These are phyloP conservation scores for Sporodiniella umbellata DNA, from an alignment of 371 early-diverging fungal species.

Conservation along the genomic window DNA sequence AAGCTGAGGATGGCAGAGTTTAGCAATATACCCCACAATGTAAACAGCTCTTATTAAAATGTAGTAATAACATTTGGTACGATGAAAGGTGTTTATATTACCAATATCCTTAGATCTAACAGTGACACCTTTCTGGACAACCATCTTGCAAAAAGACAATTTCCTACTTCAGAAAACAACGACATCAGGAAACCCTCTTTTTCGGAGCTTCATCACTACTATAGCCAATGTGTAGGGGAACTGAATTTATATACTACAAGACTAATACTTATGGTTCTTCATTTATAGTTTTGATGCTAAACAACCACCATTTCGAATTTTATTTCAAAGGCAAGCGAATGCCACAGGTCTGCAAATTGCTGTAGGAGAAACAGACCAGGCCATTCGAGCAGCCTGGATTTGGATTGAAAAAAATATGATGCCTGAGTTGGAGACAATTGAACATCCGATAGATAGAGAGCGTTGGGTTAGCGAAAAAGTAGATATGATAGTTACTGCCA, in stretches of 20 bases:
- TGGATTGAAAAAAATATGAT: constrained; percentile 88
- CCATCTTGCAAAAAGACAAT: constrained; percentile 50
- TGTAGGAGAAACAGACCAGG: constrained; percentile 73
- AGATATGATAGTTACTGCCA: constrained; percentile 76
- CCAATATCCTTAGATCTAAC: constrained; percentile 30
- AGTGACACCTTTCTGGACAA: constrained; percentile 53
- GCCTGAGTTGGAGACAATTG: constrained; percentile 70
- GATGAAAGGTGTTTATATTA: constrained; percentile 25
- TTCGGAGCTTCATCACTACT: constrained; percentile 64
- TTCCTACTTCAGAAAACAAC: constrained; percentile 70
- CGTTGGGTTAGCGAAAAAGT: constrained; percentile 88
- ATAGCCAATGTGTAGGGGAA: constrained; percentile 67
- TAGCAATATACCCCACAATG: not conserved
- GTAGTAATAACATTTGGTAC: not conserved
- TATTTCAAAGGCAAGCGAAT: constrained; percentile 65
- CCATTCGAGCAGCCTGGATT: constrained; percentile 82
- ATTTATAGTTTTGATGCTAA: constrained; percentile 78
- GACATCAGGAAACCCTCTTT: constrained; percentile 40
- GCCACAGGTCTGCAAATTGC: constrained; percentile 58
- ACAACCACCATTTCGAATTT: constrained; percentile 88
- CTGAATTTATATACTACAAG: not conserved
- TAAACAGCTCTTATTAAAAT: not conserved
- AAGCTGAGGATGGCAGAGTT: not conserved
- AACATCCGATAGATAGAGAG: constrained; percentile 76
- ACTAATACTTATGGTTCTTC: not conserved